Evolutionary conservation across 2,329 filamentous ascomycete species (phyloP), one percentile per base, ranked within the genome.

Genomic region (Kalmusia sp.): DNA sequence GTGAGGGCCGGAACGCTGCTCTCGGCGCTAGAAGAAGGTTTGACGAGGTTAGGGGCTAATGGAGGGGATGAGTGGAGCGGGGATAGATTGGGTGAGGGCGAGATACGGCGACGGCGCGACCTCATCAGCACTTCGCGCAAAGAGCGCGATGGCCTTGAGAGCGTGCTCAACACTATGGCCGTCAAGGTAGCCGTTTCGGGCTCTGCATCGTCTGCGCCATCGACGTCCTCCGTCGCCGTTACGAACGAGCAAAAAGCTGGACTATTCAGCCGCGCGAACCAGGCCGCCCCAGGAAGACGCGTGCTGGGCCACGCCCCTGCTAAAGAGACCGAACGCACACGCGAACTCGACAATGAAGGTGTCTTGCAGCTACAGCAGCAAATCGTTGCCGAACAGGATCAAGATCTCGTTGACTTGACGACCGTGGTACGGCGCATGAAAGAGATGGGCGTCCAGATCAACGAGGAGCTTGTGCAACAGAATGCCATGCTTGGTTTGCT

Each of bases 381-480:
- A 66, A 84, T 91, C 71, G 91, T 93, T 80, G 69, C 81, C 48
- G 86, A 90, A 59, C 91, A 96, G 67, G 91, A 95, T 61, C 72
- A 87, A 63, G 87, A 90, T 62, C 83, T 95, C 2, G 82, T 89
- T 15, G 80, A 85, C 62, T 76, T 95, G 50, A 82, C 84, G 1
- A 85, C 84, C 59, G 87, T 91, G 41, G 87, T 93, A 40, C 79
- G 86, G 41, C 79, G 88, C 53, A 88, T 93, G 77, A 87, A 84
- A 67, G 87, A 92, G 74, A 90, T 93, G 84, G 90, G 90, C 0
- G 78, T 91, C 40, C 82, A 86, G 51, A 93, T 95, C 66, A 84
- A 90, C 58, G 83, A 87, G 44, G 91, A 93, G 77, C 81, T 93
- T 51, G 83, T 86, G 48, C 75, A 84, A 60, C 90, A 93, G 77